phyloP scores from a whole-genome alignment of 805 yeast genomes.

The Wickerhamiella bombiphila region DNA sequence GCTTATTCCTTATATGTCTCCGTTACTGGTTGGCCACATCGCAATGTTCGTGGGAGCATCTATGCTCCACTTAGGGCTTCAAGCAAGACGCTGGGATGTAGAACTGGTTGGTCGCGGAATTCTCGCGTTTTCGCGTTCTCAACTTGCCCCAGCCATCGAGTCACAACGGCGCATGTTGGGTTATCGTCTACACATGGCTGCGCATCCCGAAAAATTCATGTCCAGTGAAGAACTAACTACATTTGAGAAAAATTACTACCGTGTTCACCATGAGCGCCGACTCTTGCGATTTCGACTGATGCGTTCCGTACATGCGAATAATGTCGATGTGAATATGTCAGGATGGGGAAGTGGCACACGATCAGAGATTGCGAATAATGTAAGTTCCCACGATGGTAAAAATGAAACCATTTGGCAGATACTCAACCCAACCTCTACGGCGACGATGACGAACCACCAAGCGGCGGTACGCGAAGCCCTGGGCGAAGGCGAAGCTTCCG shows the following conservation, averaged over 20 bases:
- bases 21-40: neutral
- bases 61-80: neutral
- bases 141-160: neutral
- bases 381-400: too few relatives aligned
- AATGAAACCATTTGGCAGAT: too few relatives aligned
- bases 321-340: too few relatives aligned
- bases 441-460: too few relatives aligned
- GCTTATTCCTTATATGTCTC: neutral
- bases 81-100: neutral
- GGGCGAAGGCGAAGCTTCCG: too few relatives aligned
- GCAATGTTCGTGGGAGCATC: neutral
- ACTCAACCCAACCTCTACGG: too few relatives aligned
- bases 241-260: neutral
- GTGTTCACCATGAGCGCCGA: too few relatives aligned
- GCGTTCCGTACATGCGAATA: too few relatives aligned
- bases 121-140: neutral
- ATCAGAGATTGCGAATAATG: too few relatives aligned
- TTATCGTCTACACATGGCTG: neutral
- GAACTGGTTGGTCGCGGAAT: neutral
- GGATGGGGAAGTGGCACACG: too few relatives aligned
- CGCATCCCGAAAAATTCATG: neutral
- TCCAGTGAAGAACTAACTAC: neutral
- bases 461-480: too few relatives aligned
- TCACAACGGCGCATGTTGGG: neutral
- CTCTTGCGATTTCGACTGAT: too few relatives aligned